Evolutionary conservation across 2,329 filamentous ascomycete genomes (phyloP).

Genomic region (Ilyonectria destructans): DNA sequence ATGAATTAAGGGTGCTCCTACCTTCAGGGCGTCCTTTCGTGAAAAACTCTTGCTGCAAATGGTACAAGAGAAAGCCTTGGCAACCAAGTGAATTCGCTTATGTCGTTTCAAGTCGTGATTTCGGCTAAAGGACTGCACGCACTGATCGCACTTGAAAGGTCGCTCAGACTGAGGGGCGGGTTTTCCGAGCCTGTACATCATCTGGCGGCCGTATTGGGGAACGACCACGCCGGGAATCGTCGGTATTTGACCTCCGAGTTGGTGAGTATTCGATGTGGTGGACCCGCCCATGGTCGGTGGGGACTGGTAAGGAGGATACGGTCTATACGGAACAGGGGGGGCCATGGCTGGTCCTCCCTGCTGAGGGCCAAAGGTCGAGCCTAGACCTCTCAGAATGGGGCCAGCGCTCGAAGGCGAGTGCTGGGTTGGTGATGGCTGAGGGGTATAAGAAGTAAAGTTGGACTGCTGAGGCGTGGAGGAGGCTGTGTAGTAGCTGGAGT

Average conservation of each 20-base stretch:
- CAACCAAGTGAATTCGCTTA: conserved; percentile 93
- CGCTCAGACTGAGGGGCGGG: conserved; percentile 77
- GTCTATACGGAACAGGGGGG: conserved; percentile 68
- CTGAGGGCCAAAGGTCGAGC: conserved; percentile 49
- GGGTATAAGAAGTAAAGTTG: conserved; percentile 62
- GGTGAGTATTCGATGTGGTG: conserved; percentile 85
- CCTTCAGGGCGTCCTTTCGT: conserved; percentile 96
- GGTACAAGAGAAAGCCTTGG: conserved; percentile 94
- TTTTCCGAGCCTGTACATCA: conserved; percentile 74
- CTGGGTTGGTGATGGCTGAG: conserved; percentile 57
- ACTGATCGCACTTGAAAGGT: conserved; percentile 95
- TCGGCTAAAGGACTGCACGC: conserved; percentile 93
- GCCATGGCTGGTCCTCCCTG: conserved; percentile 52
- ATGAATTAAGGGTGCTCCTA: conserved; percentile 60
- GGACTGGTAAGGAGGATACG: conserved; percentile 64
- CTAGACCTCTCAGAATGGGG: conserved; percentile 58
- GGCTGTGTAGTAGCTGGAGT: conserved; percentile 74
- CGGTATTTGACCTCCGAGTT: conserved; percentile 80
- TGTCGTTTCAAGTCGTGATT: conserved; percentile 98
- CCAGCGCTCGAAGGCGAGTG: conserved; percentile 64
- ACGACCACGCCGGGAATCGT: conserved; percentile 76
- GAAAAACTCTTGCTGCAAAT: conserved; percentile 98
- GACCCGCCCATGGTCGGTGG: conserved; percentile 76
- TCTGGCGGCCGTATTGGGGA: conserved; percentile 70
- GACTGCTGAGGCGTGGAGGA: conserved; percentile 65